Base-by-base conservation (phyloP, 495 filamentous ascomycete species). In the Pyrenula massariospora region DNA sequence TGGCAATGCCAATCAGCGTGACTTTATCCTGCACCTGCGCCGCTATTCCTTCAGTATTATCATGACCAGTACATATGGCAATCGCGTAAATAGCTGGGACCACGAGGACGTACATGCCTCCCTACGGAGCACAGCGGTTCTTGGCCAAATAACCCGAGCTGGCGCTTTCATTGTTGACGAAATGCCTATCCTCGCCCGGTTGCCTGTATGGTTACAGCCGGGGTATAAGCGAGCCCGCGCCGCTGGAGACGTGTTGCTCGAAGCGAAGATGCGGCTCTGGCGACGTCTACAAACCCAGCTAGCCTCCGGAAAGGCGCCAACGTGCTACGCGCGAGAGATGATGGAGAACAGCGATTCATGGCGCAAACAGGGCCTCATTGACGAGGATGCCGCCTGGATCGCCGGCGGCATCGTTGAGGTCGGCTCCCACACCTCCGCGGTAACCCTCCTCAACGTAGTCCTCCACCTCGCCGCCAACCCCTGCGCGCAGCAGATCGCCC, bases 401-500 rank as follows among this genome's bases (percentile, higher is more conserved):
- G 56, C 73, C 11, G 73, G 73, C 2, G 68, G 67, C 23, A 59
- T 72, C 48, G 61, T 61, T 22, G 66, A 74, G 20, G 72, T 67
- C 10, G 71, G 69, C 12, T 60, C 63, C 22, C 64, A 72, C 24
- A 73, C 73, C 0, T 66, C 68, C 8, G 60, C 68, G 8, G 31
- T 42, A 15, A 42, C 31, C 66, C 52, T 51, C 10, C 62, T 63
- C 2, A 54, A 73, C 58, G 60, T 63, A n/a, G 56, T 66, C 8
- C 75, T 77, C 49, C 58, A 73, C 8, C 54, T 71, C 22, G 73
- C 70, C 15, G 62, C 67, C 56, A 58, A 63, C 0, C 2, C 70
- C 2, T 68, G 66, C 57, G 75, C 74, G 0, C 60, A 69, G 0
- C 68, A 70, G 0, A 68, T 78, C 19, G 50, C 56, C 10, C 79